Base-by-base conservation (phyloP, 106 monocot species). In the Vanilla planifolia region DNA sequence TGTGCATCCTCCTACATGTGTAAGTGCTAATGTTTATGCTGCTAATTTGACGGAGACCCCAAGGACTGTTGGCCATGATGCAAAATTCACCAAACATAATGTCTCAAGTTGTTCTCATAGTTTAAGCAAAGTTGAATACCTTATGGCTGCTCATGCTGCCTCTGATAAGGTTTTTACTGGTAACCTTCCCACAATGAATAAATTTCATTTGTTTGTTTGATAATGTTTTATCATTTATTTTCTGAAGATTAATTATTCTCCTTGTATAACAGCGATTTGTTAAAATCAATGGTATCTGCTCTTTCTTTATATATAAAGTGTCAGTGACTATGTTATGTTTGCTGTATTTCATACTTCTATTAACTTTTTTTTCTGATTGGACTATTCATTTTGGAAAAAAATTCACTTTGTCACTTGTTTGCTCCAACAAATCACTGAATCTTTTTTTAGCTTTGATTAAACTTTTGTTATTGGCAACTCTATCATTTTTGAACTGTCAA, bases 11-110 rank as follows among this genome's bases (percentile, higher is more conserved):
- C 87, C 96, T 65, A 67, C 66, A 50, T 51, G 19, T 79, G 33
- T 75, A 48, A 70, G 16, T 33, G 61, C 78, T 57, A 60, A 41
- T 81, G 61, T 69, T 42, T 90, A 96, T 72, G 77, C 84, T 33
- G 96, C 90, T 79, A 87, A 91, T 66, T 66, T 81, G 75, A 71
- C 90, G 2, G 96, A 86, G 68, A 79, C 34, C 64, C 96, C 96
- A 55, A 83, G 87, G 40, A 77, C 60, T 7, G 53, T 78, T 30
- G 37, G 27, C 44, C 63, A 37, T 53, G 36, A 60, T 60, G 56
- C 75, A 8, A 58, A 45, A 70, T 74, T 66, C 50, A 63, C 73
- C 8, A 80, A 66, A 62, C 64, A 47, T 59, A 82, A 82, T 69
- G 67, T 33, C 21, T 62, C 68, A 43, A 61, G 50, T 61, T 51